These are phyloP conservation scores for Fraxinus anomala DNA, from an alignment of 257 asterid genomes.

Conservation along the genomic window DNA sequence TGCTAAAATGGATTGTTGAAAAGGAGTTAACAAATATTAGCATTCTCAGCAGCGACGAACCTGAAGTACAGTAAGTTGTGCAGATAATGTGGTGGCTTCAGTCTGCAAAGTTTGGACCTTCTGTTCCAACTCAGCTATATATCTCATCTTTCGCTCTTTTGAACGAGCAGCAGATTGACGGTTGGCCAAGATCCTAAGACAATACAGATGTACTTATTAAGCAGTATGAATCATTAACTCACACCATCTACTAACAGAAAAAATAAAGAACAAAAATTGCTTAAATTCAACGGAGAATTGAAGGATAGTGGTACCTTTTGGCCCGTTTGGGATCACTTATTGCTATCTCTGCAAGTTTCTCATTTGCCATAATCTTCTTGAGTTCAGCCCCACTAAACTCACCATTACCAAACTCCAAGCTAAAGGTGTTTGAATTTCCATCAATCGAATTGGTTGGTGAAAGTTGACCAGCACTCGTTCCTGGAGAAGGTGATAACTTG, in stretches of 20 bases:
- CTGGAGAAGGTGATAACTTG: slow-evolving; percentile 54
- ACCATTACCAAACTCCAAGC: slow-evolving; percentile 66
- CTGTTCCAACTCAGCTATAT: slow-evolving; percentile 65
- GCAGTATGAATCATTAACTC: neutral
- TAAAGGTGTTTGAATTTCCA: slow-evolving; percentile 44
- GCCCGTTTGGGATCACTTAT: slow-evolving; percentile 68
- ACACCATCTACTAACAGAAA: neutral
- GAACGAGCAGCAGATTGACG: slow-evolving; percentile 82
- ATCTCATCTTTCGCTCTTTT: slow-evolving; percentile 71
- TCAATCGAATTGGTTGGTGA: slow-evolving; percentile 54
- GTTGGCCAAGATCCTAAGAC: slow-evolving; percentile 62
- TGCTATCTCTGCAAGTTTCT: slow-evolving; percentile 71
- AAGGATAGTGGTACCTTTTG: slow-evolving; percentile 43
- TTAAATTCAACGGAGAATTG: neutral
- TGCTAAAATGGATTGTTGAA: neutral
- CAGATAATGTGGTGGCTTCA: slow-evolving; percentile 66
- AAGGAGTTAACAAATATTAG: neutral
- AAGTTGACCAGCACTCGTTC: slow-evolving; percentile 44
- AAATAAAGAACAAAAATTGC: neutral
- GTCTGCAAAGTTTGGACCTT: slow-evolving; percentile 64
- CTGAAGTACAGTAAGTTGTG: slow-evolving; percentile 63
- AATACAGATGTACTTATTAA: slow-evolving; percentile 14
- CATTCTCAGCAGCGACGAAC: slow-evolving; percentile 27
- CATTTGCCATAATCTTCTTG: slow-evolving; percentile 68
- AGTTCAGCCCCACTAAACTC: slow-evolving; percentile 66